These are phyloP conservation scores for Nakazawaea populi DNA, from an alignment of 805 yeast genomes.

Conservation along the genomic window DNA sequence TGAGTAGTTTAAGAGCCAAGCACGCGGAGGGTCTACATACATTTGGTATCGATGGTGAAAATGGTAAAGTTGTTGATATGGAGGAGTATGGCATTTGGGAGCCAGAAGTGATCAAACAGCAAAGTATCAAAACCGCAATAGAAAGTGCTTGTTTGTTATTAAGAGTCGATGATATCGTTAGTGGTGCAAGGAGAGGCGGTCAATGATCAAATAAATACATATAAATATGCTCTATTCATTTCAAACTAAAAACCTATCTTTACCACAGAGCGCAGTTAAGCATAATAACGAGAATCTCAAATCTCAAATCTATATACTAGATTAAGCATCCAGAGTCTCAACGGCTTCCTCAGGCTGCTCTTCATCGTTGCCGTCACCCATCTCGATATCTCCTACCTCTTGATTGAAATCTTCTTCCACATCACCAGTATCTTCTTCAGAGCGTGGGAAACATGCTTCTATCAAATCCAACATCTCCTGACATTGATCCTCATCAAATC, in stretches of 20 bases:
- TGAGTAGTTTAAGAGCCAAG: slow-evolving; percentile 90
- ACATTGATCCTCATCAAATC: slow-evolving; percentile 67
- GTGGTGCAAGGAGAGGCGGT: slow-evolving; percentile 73
- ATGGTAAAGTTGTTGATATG: slow-evolving; percentile 94
- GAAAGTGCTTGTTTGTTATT: slow-evolving; percentile 93
- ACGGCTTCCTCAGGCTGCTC: not conserved
- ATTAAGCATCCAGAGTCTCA: not conserved
- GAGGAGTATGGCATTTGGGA: slow-evolving; percentile 96
- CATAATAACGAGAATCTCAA: no score
- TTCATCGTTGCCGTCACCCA: slow-evolving; percentile 7
- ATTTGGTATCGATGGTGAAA: slow-evolving; percentile 91
- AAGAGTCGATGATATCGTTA: slow-evolving; percentile 96
- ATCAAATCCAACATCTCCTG: slow-evolving; percentile 54
- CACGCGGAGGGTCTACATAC: slow-evolving; percentile 88
- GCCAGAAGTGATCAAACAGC: slow-evolving; percentile 97
- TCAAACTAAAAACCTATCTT: no score
- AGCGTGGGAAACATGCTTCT: slow-evolving; percentile 44
- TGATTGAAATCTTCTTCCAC: slow-evolving; percentile 16
- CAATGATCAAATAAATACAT: not conserved
- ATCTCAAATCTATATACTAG: no score
- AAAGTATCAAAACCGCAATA: slow-evolving; percentile 94
- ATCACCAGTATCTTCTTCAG: slow-evolving; percentile 16
- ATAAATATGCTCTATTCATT: no score
- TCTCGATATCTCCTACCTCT: slow-evolving; percentile 11
- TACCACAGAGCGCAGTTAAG: no score